Evolutionary conservation across 768 basidiomycete genomes (phyloP), one percentile per base, ranked within the genome.

Genomic region (Lactarius psammicola): DNA sequence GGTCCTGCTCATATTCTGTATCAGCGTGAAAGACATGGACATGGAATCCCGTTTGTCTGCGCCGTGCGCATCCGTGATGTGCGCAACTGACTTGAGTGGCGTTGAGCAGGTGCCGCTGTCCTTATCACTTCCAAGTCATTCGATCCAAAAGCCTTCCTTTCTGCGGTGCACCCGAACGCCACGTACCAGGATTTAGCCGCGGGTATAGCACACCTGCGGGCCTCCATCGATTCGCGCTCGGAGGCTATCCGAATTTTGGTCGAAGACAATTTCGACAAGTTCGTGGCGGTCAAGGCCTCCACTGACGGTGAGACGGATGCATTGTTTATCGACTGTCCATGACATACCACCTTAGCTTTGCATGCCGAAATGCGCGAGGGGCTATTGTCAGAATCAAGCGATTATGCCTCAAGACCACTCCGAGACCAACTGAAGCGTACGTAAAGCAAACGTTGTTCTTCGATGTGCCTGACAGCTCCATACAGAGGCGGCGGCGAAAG

Each of bases 201-300:
- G 15, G 96, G 95, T 3, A 89, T 94, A 31, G 74, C 82, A 0
- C 85, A 88, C 67, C 81, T 98, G 8, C 85, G 86, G 68, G 78
- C 85, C 9, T 89, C 92, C 15, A 88, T 98, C 64, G 95, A 98
- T 72, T 84, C 89, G 2, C 87, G 95, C 53, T 95, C 94, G 1
- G 92, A 95, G 70, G 97, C 95, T n/a, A 88, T 98, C 63, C 83
- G 95, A 46, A 86, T 95, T 26, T 82, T 99, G 36, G 97, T 99
- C 11, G 95, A 98, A 75, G 94, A 98, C 71, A 97, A 98, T 76
- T 98, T 98, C 76, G 95, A 98, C 77, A 84, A 94, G 15, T 99
- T 98, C 72, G 96, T 98, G 20, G 92, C 93, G 3, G 96, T 99
- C 63, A 99, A 99, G 72, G 92, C 93, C 10, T 92, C 91, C 10